These are phyloP conservation scores for Boletus insuetus DNA, from an alignment of 768 basidiomycete genomes.

Conservation along the genomic window DNA sequence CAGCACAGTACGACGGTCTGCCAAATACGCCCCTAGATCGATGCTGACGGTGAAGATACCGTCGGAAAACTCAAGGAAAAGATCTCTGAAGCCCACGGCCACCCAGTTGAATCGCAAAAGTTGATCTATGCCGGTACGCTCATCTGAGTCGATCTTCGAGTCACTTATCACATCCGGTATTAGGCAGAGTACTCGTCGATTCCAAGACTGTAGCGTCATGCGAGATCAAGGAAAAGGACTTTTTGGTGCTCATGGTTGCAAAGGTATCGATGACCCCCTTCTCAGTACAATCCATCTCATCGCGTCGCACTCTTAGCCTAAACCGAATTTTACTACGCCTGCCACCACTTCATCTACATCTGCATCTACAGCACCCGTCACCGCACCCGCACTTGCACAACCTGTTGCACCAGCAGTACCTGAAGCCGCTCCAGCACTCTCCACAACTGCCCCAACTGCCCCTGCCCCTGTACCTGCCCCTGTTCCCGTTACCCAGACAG, in stretches of 20 bases:
- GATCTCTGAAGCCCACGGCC: constrained; percentile 74
- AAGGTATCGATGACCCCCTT: constrained; percentile 57
- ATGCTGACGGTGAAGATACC: constrained; percentile 73
- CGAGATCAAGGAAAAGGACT: constrained; percentile 97
- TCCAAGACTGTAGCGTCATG: constrained; percentile 84
- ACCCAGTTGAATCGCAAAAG: constrained; percentile 77
- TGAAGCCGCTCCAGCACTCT: constrained; percentile 30
- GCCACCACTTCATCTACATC: constrained; percentile 25
- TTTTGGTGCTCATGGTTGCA: constrained; percentile 97
- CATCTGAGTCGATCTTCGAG: constrained; percentile 7
- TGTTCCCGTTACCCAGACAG: constrained; percentile 27
- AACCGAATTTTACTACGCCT: constrained; percentile 39
- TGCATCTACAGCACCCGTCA: background rate
- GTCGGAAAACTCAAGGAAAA: constrained; percentile 79
- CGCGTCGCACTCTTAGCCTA: constrained; percentile 43
- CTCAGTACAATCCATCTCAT: background rate
- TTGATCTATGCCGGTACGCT: constrained; percentile 87
- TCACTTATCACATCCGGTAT: constrained; percentile 1
- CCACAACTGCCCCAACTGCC: constrained; percentile 33
- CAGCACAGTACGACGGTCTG: background rate
- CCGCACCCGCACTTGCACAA: constrained; percentile 19
- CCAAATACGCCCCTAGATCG: constrained; percentile 47
- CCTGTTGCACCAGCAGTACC: constrained; percentile 31
- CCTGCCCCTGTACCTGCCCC: constrained; percentile 26
- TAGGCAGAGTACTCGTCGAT: constrained; percentile 91